Conservation (phyloP, 139 green algal species). For the Nannochloris sp. region DNA sequence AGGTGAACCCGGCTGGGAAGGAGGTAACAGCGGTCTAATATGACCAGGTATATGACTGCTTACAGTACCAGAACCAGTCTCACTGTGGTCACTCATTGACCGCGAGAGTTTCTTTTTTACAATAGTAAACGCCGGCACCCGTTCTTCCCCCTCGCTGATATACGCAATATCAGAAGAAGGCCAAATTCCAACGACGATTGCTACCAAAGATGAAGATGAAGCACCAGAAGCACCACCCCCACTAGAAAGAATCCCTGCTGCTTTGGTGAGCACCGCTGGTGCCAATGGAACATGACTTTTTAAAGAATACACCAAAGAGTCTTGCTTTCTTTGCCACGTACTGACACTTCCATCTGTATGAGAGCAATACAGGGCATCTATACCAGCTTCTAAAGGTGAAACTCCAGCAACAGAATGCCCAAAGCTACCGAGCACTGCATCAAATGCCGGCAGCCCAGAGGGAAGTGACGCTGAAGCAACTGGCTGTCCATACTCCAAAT, state of each 20-base stretch:
- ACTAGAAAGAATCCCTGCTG: neutral
- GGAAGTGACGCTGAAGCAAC: slow-evolving; percentile 40
- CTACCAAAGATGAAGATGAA: neutral
- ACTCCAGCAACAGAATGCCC: slow-evolving; percentile 23
- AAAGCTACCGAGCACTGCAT: slow-evolving; percentile 51
- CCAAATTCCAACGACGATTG: neutral
- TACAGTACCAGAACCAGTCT: too few relatives aligned
- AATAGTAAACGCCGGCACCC: too few relatives aligned
- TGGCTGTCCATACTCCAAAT: slow-evolving; percentile 65
- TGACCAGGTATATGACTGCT: too few relatives aligned
- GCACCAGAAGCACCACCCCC: neutral
- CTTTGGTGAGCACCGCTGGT: neutral
- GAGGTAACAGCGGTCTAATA: too few relatives aligned
- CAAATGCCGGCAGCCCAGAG: slow-evolving; percentile 31
- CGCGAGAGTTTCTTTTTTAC: too few relatives aligned
- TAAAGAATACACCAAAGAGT: slow-evolving; percentile 26
- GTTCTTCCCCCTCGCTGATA: too few relatives aligned
- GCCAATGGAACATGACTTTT: slow-evolving; percentile 1
- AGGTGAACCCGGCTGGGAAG: too few relatives aligned
- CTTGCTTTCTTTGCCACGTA: slow-evolving; percentile 22
- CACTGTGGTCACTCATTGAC: too few relatives aligned
- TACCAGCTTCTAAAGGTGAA: slow-evolving; percentile 16
- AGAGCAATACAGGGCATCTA: slow-evolving; percentile 40
- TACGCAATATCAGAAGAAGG: slow-evolving; percentile 30
- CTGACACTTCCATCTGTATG: slow-evolving; percentile 38